phyloP scores from a whole-genome alignment of 768 basidiomycete genomes.

The Boletus coccyginus region DNA sequence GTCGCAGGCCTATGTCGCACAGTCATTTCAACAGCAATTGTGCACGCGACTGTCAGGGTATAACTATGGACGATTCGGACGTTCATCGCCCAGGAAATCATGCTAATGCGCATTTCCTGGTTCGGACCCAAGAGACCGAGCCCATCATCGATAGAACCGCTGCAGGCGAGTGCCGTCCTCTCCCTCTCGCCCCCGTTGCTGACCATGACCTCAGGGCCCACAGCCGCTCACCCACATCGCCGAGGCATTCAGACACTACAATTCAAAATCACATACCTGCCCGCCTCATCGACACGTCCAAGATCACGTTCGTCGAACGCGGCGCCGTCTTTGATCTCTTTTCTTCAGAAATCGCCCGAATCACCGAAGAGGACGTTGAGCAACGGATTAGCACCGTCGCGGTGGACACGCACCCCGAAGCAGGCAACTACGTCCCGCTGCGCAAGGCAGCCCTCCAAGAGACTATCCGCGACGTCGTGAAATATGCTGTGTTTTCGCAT shows the following conservation, averaged over 20 bases:
- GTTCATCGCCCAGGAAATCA: too few relatives aligned
- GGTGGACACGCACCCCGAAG: conserved; percentile 7
- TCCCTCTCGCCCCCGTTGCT: not conserved
- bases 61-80: conserved; percentile 6
- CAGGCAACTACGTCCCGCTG: conserved; percentile 10
- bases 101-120: too few relatives aligned
- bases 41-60: not conserved
- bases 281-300: conserved; percentile 24
- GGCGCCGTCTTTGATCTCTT: conserved; percentile 18
- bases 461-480: conserved; percentile 16
- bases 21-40: not conserved
- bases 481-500: conserved; percentile 28
- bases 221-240: conserved; percentile 6
- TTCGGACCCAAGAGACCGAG: not conserved
- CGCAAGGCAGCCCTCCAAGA: conserved; percentile 15
- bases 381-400: not conserved
- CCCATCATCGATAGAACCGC: not conserved
- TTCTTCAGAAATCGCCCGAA: conserved; percentile 9
- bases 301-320: conserved; percentile 22
- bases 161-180: not conserved
- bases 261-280: conserved; percentile 26
- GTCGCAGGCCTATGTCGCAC: not conserved
- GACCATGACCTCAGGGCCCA: not conserved
- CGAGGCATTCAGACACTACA: conserved; percentile 16
- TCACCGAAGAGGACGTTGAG: conserved; percentile 18